These are phyloP conservation scores for Capsicum pubescens DNA, from an alignment of 257 asterid species.

Conservation along the genomic window DNA sequence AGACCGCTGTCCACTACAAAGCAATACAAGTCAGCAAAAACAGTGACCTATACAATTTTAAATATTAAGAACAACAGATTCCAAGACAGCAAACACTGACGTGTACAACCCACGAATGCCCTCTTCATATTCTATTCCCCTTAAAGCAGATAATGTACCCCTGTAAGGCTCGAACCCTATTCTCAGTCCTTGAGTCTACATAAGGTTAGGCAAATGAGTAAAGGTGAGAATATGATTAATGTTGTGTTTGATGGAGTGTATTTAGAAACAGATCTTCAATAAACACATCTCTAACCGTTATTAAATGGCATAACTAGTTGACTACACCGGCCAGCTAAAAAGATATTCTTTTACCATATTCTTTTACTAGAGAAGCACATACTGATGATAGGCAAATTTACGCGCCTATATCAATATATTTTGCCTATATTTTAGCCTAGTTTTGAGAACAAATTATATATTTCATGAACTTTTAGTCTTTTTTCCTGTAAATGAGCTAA, in stretches of 20 bases:
- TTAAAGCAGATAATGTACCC: conserved; percentile 79
- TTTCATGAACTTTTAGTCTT: too few relatives aligned
- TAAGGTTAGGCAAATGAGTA: conserved; percentile 2
- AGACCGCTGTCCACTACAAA: conserved; percentile 74
- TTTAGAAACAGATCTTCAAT: not conserved
- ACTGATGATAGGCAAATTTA: too few relatives aligned
- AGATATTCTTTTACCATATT: not conserved
- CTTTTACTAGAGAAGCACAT: not conserved
- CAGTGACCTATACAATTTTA: not conserved
- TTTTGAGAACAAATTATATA: too few relatives aligned
- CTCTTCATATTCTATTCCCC: conserved; percentile 82
- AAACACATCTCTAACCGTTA: not conserved
- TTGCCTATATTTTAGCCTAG: too few relatives aligned
- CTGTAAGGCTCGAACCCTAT: conserved; percentile 66
- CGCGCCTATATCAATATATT: too few relatives aligned
- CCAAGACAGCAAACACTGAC: conserved; percentile 42
- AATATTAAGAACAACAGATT: not conserved
- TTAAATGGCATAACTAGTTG: not conserved
- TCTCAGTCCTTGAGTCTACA: conserved; percentile 81
- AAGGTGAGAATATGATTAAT: not conserved
- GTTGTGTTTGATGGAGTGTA: not conserved
- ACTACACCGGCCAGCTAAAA: not conserved
- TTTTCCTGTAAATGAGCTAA: too few relatives aligned
- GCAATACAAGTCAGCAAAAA: conserved; percentile 24
- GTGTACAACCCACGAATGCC: conserved; percentile 92